Conservation (phyloP, 495 filamentous ascomycete genomes). For the Podospora sp. region DNA sequence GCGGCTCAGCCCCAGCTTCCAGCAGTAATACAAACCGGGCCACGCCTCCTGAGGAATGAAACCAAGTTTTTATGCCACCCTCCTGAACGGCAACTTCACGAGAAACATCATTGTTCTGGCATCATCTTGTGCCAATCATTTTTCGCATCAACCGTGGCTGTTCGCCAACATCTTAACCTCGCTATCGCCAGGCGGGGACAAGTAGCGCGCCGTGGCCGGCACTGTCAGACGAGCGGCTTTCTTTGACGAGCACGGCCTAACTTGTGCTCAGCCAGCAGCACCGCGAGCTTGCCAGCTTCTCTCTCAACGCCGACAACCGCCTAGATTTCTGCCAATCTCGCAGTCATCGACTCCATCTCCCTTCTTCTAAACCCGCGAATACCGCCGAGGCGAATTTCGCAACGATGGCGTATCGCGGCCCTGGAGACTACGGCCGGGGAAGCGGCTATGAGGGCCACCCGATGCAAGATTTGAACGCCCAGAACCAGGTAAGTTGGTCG, state of each 20-base stretch:
- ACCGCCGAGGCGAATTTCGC: slow-evolving; percentile 28
- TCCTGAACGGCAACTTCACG: slow-evolving; percentile 1
- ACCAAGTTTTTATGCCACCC: slow-evolving; percentile 17
- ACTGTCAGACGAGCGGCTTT: not conserved
- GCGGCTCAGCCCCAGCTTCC: slow-evolving; percentile 12
- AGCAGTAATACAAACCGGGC: slow-evolving; percentile 21
- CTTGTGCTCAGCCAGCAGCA: not conserved
- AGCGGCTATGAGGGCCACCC: slow-evolving; percentile 61
- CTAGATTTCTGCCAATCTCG: not conserved
- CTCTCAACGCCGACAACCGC: not conserved
- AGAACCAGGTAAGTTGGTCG: slow-evolving; percentile 56
- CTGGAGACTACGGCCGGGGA: slow-evolving; percentile 35
- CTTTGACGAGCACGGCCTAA: not conserved
- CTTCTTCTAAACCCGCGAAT: not conserved
- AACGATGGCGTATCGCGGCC: slow-evolving; percentile 53
- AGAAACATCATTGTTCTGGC: slow-evolving; percentile 10
- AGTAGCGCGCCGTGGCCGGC: not conserved
- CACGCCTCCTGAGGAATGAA: slow-evolving; percentile 20
- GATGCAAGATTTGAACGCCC: slow-evolving; percentile 67
- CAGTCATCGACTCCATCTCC: slow-evolving; percentile 9
- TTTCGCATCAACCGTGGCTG: not conserved
- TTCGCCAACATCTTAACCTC: not conserved
- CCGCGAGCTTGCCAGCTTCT: not conserved
- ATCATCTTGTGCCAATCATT: not conserved
- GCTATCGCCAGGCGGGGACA: not conserved